phyloP scores from a whole-genome alignment of 257 asterid species.

The Dorcoceras hygrometricum region DNA sequence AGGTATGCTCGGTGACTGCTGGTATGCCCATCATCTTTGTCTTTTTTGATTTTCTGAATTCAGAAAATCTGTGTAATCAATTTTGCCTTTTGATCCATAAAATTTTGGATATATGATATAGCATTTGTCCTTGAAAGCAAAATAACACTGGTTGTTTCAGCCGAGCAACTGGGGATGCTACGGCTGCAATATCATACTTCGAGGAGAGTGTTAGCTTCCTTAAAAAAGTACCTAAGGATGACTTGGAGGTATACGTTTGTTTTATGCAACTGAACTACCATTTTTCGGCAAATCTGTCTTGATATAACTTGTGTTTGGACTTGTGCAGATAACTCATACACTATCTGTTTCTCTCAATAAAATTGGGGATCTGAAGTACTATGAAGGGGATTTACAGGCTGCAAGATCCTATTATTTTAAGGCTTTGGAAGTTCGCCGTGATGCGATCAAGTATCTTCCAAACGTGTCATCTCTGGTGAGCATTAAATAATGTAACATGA shows the following conservation, averaged over 20 bases:
- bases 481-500: constrained; percentile 13
- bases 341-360: constrained; percentile 90
- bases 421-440: constrained; percentile 88
- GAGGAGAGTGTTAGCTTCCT: constrained; percentile 86
- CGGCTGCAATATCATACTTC: constrained; percentile 73
- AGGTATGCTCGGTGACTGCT: constrained; percentile 98
- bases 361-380: constrained; percentile 91
- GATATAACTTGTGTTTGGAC: constrained; percentile 15
- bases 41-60: constrained; percentile 3
- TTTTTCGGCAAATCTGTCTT: constrained; percentile 3
- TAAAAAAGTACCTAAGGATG: constrained; percentile 66
- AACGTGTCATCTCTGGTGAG: constrained; percentile 72
- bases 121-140: neutral
- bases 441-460: constrained; percentile 50
- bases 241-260: constrained; percentile 55
- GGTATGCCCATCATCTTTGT: constrained; percentile 44
- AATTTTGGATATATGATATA: neutral
- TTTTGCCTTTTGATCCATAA: neutral
- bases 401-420: constrained; percentile 70
- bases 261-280: constrained; percentile 10
- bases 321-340: constrained; percentile 74
- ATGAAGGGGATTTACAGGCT: constrained; percentile 77
- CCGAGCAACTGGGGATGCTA: constrained; percentile 79
- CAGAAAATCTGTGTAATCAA: neutral
- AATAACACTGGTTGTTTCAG: constrained; percentile 37